Conservation (phyloP, 2,329 filamentous ascomycete genomes). For the Dendrostoma leiphaemia region DNA sequence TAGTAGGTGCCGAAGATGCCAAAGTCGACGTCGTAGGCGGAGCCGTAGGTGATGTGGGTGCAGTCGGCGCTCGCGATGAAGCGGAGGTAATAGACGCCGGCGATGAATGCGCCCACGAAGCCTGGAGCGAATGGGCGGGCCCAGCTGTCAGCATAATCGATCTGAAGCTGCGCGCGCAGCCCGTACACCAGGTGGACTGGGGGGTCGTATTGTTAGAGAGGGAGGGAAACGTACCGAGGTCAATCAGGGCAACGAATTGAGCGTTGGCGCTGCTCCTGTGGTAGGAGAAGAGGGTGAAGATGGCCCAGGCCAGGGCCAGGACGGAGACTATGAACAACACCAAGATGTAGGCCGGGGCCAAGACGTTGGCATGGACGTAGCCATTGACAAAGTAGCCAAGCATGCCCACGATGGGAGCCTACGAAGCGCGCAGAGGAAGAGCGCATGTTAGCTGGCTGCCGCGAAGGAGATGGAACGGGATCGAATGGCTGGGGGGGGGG, state of each 20-base stretch:
- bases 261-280: slow-evolving; percentile 60
- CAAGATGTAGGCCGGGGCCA: slow-evolving; percentile 62
- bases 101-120: slow-evolving; percentile 65
- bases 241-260: slow-evolving; percentile 59
- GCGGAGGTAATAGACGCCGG: slow-evolving; percentile 58
- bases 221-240: slow-evolving; percentile 39
- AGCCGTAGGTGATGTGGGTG: slow-evolving; percentile 49
- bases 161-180: neutral
- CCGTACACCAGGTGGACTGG: too few species aligned
- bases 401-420: slow-evolving; percentile 68
- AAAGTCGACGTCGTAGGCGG: slow-evolving; percentile 55
- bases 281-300: slow-evolving; percentile 66
- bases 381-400: slow-evolving; percentile 64
- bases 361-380: slow-evolving; percentile 53
- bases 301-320: slow-evolving; percentile 60
- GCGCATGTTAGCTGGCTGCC: slow-evolving; percentile 4
- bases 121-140: slow-evolving; percentile 10
- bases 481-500: neutral
- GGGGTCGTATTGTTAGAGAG: neutral
- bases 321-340: slow-evolving; percentile 67
- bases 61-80: slow-evolving; percentile 66
- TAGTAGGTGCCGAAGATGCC: slow-evolving; percentile 60
- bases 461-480: neutral
- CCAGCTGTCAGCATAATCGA: neutral
- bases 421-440: neutral